Percentiles rank a stretch among this genome's conserved stretches.
These are phyloP conservation scores for Acanthamoeba royreba DNA, from an alignment of 208 protist species.

Conservation along the genomic window DNA sequence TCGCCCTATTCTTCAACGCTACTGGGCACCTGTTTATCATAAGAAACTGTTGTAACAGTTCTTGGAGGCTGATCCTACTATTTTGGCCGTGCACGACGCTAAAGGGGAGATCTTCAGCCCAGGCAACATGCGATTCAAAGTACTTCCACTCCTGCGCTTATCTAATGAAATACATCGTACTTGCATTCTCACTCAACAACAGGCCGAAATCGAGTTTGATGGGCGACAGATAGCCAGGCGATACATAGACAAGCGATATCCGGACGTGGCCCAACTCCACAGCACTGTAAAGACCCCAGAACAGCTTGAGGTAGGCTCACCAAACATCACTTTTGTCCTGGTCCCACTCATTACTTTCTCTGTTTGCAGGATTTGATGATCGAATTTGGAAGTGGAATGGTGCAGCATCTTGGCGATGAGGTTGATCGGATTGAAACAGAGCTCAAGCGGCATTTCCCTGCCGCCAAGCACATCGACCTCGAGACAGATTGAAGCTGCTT, in stretches of 20 bases:
- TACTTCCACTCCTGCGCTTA: too few species aligned
- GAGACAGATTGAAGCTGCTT: background rate
- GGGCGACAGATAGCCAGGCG: background rate
- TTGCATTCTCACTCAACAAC: too few species aligned
- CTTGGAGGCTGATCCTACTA: background rate
- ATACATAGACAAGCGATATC: background rate
- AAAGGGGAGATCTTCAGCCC: slow-evolving; percentile 18
- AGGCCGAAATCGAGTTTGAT: slow-evolving; percentile 41
- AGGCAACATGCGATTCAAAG: slow-evolving; percentile 27
- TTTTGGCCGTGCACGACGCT: background rate
- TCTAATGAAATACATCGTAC: too few species aligned
- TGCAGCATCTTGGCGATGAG: slow-evolving; percentile 11
- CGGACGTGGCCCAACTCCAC: background rate
- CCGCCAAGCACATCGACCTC: slow-evolving; percentile 29
- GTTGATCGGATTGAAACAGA: background rate
- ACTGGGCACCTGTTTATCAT: too few species aligned
- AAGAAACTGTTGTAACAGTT: too few species aligned
- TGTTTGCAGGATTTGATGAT: background rate
- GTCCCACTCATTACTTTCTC: background rate
- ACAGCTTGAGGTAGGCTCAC: background rate
- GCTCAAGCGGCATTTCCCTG: background rate
- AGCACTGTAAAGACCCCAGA: background rate
- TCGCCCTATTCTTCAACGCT: too few species aligned
- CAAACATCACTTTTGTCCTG: too few species aligned
- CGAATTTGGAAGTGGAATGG: background rate